Evolutionary conservation across 768 basidiomycete species (phyloP), one percentile per base, ranked within the genome.

Genomic region (Mycena olivaceomarginata): DNA sequence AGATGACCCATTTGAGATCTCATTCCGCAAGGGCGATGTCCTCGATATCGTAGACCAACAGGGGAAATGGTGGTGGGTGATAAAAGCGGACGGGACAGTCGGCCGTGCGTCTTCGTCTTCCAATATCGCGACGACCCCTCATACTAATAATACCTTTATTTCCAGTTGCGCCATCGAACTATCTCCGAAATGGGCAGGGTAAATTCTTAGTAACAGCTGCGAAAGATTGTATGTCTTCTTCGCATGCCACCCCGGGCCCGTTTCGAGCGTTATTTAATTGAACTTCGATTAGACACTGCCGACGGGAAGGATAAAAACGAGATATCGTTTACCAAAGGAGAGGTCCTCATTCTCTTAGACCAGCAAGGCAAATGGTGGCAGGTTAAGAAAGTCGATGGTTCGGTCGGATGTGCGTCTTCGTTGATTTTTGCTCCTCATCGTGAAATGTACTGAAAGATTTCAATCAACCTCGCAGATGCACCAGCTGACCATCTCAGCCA

Each of bases 281-380:
- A 10, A n/a, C n/a, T n/a, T 7, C 1, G 31, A 31, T n/a, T n/a
- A 67, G 66, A 67, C 31, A 67, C 48, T 18, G 66, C 66, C 31
- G 20, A 67, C 25, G 56, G n/a, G 2, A 20, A n/a, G 9, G 68
- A 69, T 45, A 11, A 13, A 31, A 41, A 69, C 8, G 68, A 69
- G 22, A 22, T 69, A 9, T 59, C 56, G 18, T 22, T 69, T 20
- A n/a, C 4, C 56, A 59, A 69, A 16, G 68, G 68, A 40, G 68
- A 69, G 22, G 41, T 18, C 40, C 40, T 69, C 2, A 0, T 13
- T 6, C 37, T 69, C 41, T 56, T 69, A 2, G 56, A 59, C 68
- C 68, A 43, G 40, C 68, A 69, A 18, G 68, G 68, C 1, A 59
- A 25, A 41, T 69, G 68, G 68, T 69, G 68, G 68, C 68, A 69